Conservation (phyloP, 192 early-diverging fungal species). For the Entomortierella lignicola region DNA sequence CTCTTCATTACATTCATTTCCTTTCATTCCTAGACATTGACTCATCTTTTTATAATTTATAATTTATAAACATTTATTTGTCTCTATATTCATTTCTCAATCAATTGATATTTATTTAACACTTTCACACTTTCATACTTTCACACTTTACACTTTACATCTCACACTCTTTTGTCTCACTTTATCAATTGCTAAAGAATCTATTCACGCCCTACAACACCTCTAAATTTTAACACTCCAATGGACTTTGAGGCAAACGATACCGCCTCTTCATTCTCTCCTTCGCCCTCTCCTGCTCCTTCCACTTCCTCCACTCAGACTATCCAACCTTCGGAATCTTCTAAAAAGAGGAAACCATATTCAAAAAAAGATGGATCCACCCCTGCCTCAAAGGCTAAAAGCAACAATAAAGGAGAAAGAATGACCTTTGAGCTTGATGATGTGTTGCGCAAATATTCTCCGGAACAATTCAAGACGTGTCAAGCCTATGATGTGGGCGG, state of each 20-base stretch:
- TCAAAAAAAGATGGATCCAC: conserved; percentile 7
- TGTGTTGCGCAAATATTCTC: conserved; percentile 36
- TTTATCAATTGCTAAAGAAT: no score
- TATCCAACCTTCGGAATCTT: not conserved
- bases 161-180: conserved; percentile 11
- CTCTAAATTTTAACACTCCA: not conserved
- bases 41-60: no score
- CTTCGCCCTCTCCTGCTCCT: conserved; percentile 2
- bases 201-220: no score
- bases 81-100: no score
- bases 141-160: no score
- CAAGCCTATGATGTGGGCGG: conserved; percentile 66
- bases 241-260: conserved; percentile 12
- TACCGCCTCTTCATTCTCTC: conserved; percentile 1
- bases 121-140: no score
- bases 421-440: conserved; percentile 49
- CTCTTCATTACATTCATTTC: not conserved
- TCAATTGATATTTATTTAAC: no score
- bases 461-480: conserved; percentile 50
- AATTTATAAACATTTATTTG: no score
- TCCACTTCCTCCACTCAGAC: conserved; percentile 3
- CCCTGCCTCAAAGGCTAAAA: not conserved
- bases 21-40: not conserved
- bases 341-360: conserved; percentile 6
- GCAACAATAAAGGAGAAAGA: conserved; percentile 28